These are phyloP conservation scores for Talaromyces sp. DNA, from an alignment of 2,329 filamentous ascomycete genomes.

Conservation along the genomic window DNA sequence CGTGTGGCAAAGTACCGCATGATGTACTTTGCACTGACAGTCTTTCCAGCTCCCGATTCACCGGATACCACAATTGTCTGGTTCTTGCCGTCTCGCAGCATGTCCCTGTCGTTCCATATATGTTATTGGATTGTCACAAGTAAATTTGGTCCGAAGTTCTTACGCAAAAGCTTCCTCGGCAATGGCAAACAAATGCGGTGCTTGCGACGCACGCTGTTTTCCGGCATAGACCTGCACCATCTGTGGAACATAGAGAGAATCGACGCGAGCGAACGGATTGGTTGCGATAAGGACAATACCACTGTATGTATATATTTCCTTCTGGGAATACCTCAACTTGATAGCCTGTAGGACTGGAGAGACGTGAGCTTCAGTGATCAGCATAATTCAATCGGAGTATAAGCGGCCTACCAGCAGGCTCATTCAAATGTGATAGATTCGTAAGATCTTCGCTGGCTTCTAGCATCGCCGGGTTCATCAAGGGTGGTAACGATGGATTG, in stretches of 20 bases:
- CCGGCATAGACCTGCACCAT: slow-evolving; percentile 99
- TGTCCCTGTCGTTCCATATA: slow-evolving; percentile 59
- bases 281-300: slow-evolving; percentile 98
- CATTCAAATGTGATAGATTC: slow-evolving; percentile 94
- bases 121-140: slow-evolving; percentile 22
- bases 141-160: slow-evolving; percentile 25
- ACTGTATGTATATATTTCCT: slow-evolving; percentile 99
- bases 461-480: slow-evolving; percentile 98
- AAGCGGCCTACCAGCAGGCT: slow-evolving; percentile 72
- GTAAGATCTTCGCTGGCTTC: slow-evolving; percentile 98
- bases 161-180: slow-evolving; percentile 98
- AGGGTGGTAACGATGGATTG: slow-evolving; percentile 72
- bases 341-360: slow-evolving; percentile 86
- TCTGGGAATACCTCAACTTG: slow-evolving; percentile 91
- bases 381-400: slow-evolving; percentile 12
- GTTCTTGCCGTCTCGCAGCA: slow-evolving; percentile 92
- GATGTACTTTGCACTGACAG: slow-evolving; percentile 98
- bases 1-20: slow-evolving; percentile 99
- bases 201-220: slow-evolving; percentile 92
- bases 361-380: slow-evolving; percentile 15
- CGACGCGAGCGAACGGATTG: slow-evolving; percentile 94
- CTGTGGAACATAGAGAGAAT: slow-evolving; percentile 95
- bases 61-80: slow-evolving; percentile 99
- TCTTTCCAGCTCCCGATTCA: slow-evolving; percentile 97
- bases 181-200: slow-evolving; percentile 96